Base-by-base conservation (phyloP, 352 stramenopile genomes). In the Phytopythium delawarense region DNA sequence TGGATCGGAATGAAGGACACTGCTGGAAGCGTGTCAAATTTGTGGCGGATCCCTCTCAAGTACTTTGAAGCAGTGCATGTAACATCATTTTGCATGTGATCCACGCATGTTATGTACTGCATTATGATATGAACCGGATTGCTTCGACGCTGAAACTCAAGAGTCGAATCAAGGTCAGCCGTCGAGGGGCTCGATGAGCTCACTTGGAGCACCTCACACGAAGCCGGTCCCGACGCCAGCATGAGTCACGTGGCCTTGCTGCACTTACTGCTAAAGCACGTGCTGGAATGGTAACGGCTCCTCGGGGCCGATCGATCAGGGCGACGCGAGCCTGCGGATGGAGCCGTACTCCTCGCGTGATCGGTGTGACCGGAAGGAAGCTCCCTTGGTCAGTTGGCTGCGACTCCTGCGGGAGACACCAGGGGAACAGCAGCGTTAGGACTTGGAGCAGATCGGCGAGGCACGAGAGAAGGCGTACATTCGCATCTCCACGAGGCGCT, bases 331-430 rank as follows among this genome's bases (percentile, higher is more conserved):
- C 4, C 61, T 15, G 20, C 49, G 51, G 61, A 76, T 70, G 15
- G 66, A 72, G 28, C 70, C 70, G 49, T 76, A 74, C 18, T 76
- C 66, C 42, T 69, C 66, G 34, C 72, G 58, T 34, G 28, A 32
- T 32, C 64, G 54, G 23, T 25, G 18, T 23, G 25, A n/a, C 16
- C 37, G 51, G 54, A 37, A 34, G 37, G 32, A 12, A 9, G 32
- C 32, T 11, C n/a, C 18, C 11, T 58, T 28, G 21, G 2, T n/a
- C 28, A 42, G n/a, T 32, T 55, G 20, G 13, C 21, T 37, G 35
- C 32, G 18, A 37, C 39, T 45, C 16, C 30, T 53, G 44, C 12
- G 7, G 11, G n/a, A 23, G 28, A 48, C 25, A 34, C 0, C 11
- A 1, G 4, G n/a, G 15, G 6, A 25, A 12, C 18, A 32, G 20